Conservation (phyloP, 1,284 basidiomycete species). For the Heimioporus retisporus region DNA sequence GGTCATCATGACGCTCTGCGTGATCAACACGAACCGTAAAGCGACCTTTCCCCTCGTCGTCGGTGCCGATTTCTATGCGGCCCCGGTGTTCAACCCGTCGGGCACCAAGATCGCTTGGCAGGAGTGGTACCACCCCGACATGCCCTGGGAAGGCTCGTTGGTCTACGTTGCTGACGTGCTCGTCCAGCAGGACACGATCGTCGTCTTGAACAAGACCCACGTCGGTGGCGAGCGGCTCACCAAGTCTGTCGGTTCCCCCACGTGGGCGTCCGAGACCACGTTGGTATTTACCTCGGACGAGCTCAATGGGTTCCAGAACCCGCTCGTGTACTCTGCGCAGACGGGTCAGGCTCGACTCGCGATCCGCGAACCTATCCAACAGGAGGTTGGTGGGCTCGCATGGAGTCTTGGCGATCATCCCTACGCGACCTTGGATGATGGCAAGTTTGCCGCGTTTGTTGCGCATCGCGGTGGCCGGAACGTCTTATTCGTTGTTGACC, state of each 20-base stretch:
- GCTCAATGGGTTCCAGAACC: slow-evolving; percentile 69
- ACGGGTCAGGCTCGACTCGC: slow-evolving; percentile 48
- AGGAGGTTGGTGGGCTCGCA: slow-evolving; percentile 68
- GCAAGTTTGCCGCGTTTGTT: slow-evolving; percentile 55
- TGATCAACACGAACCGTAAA: slow-evolving; percentile 53
- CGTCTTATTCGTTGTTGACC: slow-evolving; percentile 59
- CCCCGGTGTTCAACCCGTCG: slow-evolving; percentile 74
- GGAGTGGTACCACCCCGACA: slow-evolving; percentile 82
- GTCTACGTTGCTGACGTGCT: slow-evolving; percentile 65
- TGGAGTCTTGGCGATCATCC: slow-evolving; percentile 63
- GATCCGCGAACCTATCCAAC: slow-evolving; percentile 54
- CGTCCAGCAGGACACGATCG: slow-evolving; percentile 43
- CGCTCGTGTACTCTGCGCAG: slow-evolving; percentile 60
- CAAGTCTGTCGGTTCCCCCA: slow-evolving; percentile 63
- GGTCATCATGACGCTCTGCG: slow-evolving; percentile 59
- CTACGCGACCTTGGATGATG: slow-evolving; percentile 57
- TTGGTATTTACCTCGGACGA: slow-evolving; percentile 78
- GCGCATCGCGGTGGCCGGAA: slow-evolving; percentile 60
- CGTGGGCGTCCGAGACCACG: slow-evolving; percentile 67
- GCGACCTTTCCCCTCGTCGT: slow-evolving; percentile 43
- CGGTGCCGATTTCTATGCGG: slow-evolving; percentile 67
- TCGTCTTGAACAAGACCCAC: slow-evolving; percentile 38
- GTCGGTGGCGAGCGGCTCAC: slow-evolving; percentile 61
- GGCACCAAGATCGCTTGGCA: slow-evolving; percentile 76
- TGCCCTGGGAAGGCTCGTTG: slow-evolving; percentile 84